These are phyloP conservation scores for Phaeosphaeriaceae sp. DNA, from an alignment of 2,329 filamentous ascomycete species.

Conservation along the genomic window DNA sequence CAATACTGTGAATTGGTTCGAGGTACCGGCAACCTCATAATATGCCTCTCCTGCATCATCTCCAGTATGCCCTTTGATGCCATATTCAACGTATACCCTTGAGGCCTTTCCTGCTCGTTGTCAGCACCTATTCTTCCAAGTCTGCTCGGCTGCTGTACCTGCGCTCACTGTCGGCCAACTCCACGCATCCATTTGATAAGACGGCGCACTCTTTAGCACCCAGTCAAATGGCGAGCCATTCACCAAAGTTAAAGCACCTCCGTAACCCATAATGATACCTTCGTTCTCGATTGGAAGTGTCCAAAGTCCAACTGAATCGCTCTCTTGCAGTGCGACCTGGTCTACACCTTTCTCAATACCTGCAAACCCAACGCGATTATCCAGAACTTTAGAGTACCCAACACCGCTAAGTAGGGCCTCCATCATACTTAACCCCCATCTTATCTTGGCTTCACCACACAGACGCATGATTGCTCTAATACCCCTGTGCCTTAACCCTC, in stretches of 20 bases:
- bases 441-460: background rate
- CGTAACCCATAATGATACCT: slow-evolving; percentile 33
- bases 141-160: slow-evolving; percentile 18
- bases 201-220: slow-evolving; percentile 35
- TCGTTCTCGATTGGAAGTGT: slow-evolving; percentile 3
- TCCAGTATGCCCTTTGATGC: slow-evolving; percentile 30
- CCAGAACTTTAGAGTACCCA: background rate
- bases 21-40: slow-evolving; percentile 38
- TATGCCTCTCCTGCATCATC: slow-evolving; percentile 47
- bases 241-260: slow-evolving; percentile 47
- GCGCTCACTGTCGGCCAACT: slow-evolving; percentile 42
- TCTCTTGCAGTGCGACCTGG: slow-evolving; percentile 6
- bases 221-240: slow-evolving; percentile 52
- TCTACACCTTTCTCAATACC: background rate
- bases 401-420: slow-evolving; percentile 1
- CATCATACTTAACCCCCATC: slow-evolving; percentile 14
- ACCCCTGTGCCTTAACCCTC: slow-evolving; percentile 5
- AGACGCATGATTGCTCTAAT: slow-evolving; percentile 8
- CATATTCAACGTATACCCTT: slow-evolving; percentile 42
- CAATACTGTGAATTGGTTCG: slow-evolving; percentile 39
- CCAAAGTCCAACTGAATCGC: background rate
- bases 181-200: slow-evolving; percentile 50
- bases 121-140: background rate
- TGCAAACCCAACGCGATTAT: slow-evolving; percentile 4
- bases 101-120: slow-evolving; percentile 28